Evolutionary conservation across 2,329 filamentous ascomycete genomes (phyloP), one percentile per base, ranked within the genome.

Genomic region (Colletotrichum theobromicola): DNA sequence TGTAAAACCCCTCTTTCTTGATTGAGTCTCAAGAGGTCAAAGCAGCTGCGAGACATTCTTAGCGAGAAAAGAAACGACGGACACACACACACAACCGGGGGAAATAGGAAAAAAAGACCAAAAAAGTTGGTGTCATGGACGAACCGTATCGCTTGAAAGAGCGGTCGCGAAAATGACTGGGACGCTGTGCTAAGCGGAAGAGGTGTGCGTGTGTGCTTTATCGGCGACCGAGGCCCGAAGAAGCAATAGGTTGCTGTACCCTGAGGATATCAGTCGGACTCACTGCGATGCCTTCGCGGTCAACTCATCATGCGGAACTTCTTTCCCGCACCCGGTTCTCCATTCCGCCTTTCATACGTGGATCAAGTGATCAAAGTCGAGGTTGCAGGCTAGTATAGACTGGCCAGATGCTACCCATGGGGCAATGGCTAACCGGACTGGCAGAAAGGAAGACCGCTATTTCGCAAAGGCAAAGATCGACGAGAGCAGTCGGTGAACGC

Each of bases 21-120:
- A 55, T 61, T 35, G 37, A 53, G 32, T 37, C 35, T 37, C 26
- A 35, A 46, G 30, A 65, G 61, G 67, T 66, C 61, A 72, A 71
- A 71, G 72, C 67, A 62, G 53, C 53, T 55, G 68, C 61, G 35
- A 71, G 72, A 71, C 67, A 71, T 61, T 74, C 60, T 65, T 24
- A 53, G 67, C 35, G 67, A 66, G 42, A 66, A 74, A 74, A 74
- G 67, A 46, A 74, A 74, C 61, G 24, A 35, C 18, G 7, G 28
- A n/a, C 46, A 46, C 30, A 50, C 34, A 24, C 42, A 37, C 35
- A 37, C 8, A 16, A 50, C 50, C 64, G 18, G 42, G 42, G 42
- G 42, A n/a, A 7, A 21, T 13, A 13, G n/a, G 10, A 21, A n/a
- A 21, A 46, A 46, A 50, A 4, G 1, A 21, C n/a, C 42, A 50